Base-by-base conservation (phyloP, 768 basidiomycete genomes). In the Rubroboletus pulcherrimus region DNA sequence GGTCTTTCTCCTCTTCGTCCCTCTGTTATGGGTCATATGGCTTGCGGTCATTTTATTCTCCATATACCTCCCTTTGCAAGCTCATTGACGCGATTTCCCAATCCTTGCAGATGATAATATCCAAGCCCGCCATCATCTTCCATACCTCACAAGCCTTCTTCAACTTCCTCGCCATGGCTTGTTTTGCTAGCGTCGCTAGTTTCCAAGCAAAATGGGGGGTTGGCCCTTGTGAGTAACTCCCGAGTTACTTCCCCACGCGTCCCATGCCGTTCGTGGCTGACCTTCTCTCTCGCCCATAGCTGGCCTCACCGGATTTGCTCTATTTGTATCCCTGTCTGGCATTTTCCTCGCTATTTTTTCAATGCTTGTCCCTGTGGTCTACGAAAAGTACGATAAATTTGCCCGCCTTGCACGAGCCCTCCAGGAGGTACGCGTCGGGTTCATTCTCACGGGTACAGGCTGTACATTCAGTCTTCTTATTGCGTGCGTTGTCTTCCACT, bases 101-200 rank as follows among this genome's bases (percentile, higher is more conserved):
- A 33, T 24, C 19, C 54, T 53, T 62, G 19, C 62, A 93, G 91
- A 90, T 92, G 89, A 92, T 93, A 63, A 83, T 93, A 44, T 86
- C 89, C 24, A 92, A 91, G 75, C 86, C 89, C 7, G 78, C 85
- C 57, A 89, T 93, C 66, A 78, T 91, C 53, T 85, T 86, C 67
- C 84, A 89, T 68, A 70, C 81, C 31, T 84, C 82, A 3, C 89
- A 96, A 76, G 80, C 84, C 51, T 94, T 98, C 78, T 93, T 96
- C 84, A 87, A 89, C 70, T 97, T 98, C 67, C 80, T 98, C 44
- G 84, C 91, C 12, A 88, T 96, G 84, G 88, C 87, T 45, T 95
- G 92, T 67, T 93, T 92, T 63, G 95, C 90, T 8, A 86, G 89
- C 63, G 89, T 93, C 4, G 94, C 94, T 0, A 75, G 78, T 21